Evolutionary conservation across 2,329 filamentous ascomycete species (phyloP), one percentile per base, ranked within the genome.

Genomic region (Penicillium sp.): DNA sequence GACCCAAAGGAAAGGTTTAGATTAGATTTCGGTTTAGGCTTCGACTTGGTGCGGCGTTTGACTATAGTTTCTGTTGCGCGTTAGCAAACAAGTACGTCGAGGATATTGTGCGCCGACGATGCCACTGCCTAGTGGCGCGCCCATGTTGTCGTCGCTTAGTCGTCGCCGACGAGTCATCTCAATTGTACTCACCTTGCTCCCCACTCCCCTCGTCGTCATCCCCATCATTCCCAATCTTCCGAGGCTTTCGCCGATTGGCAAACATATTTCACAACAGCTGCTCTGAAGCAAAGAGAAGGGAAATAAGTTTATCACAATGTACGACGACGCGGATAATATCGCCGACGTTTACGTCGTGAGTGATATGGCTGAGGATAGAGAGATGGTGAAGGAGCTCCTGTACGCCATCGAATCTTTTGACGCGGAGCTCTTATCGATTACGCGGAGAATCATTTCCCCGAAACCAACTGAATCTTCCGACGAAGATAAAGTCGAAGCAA

Each of bases 1-100:
- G 80, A 78, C 0, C 84, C 87, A 64, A 95, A 94, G 0, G 89
- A 94, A 18, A 94, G 75, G 6, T 86, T 81, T 2, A 87, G 77
- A 13, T 82, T 82, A 3, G 85, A 84, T 61, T 87, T 88, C 66
- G 89, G 91, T 47, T 83, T 79, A 45, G 67, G 59, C 58, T 80
- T 81, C 1, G 61, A 65, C 27, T 66, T 61, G 27, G 57, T 40
- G n/a, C 79, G 78, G 55, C 77, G 72, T 58, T 78, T 78, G 14
- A 82, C 73, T 36, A 77, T 69, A 13, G 76, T 70, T n/a, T 67
- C 68, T 46, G 51, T 40, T 38, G 9, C 9, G 18, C 32, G n/a
- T n/a, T 13, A 34, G 22, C 47, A 42, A 52, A 18, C 6, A 5
- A 10, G 9, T 31, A 20, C 4, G 18, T 20, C 4, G 18, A 20